phyloP scores from a whole-genome alignment of 2,329 filamentous ascomycete genomes.

The Chrysoporthe austroafricana region DNA sequence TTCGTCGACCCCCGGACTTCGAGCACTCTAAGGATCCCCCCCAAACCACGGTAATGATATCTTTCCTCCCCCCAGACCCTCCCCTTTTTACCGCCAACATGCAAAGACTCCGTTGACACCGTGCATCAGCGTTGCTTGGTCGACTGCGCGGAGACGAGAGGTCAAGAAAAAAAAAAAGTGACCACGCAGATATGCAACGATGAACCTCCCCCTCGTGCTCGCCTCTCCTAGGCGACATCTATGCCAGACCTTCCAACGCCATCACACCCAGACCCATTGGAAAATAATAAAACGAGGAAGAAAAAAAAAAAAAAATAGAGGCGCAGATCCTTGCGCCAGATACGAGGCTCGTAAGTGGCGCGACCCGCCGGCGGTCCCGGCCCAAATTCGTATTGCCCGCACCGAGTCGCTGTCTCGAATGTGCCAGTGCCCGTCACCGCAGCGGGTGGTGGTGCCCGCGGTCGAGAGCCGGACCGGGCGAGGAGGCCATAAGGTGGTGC shows the following conservation, averaged over 20 bases:
- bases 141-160: background rate
- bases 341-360: slow-evolving; percentile 6
- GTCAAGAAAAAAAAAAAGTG: background rate
- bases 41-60: slow-evolving; percentile 1
- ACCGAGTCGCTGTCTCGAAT: background rate
- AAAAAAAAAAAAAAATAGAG: background rate
- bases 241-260: slow-evolving; percentile 24
- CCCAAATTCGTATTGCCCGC: background rate
- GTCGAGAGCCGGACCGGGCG: background rate
- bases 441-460: background rate
- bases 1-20: background rate
- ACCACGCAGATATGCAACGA: background rate
- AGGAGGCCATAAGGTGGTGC: background rate
- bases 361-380: background rate
- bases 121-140: slow-evolving; percentile 4
- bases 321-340: slow-evolving; percentile 8
- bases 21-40: background rate
- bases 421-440: background rate
- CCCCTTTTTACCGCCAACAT: slow-evolving; percentile 21
- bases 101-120: slow-evolving; percentile 14
- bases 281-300: slow-evolving; percentile 18
- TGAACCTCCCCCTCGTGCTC: background rate
- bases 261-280: slow-evolving; percentile 12
- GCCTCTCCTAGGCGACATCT: slow-evolving; percentile 21
- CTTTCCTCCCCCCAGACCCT: background rate